A percentile compares a stretch with the other conserved stretches of the same genome.
phyloP scores from a whole-genome alignment of 1,284 basidiomycete genomes.

The Irpex sp. region DNA sequence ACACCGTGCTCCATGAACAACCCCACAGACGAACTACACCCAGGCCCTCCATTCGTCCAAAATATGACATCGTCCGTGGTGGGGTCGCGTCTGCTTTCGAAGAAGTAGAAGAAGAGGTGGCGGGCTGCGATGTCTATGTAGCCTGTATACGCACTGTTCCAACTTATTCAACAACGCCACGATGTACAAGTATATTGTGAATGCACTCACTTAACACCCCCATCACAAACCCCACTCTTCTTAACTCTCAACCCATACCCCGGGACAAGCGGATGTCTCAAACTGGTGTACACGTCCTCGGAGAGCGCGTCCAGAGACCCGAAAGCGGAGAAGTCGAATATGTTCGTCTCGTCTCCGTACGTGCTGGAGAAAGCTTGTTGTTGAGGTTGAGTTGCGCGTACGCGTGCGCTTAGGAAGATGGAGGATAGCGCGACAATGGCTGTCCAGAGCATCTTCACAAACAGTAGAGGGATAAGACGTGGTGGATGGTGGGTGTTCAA shows the following conservation, averaged over 20 bases:
- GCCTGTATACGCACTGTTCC: slow-evolving; percentile 36
- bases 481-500: too few relatives aligned
- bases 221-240: slow-evolving; percentile 27
- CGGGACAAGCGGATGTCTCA: slow-evolving; percentile 50
- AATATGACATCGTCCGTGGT: slow-evolving; percentile 32
- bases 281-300: slow-evolving; percentile 33
- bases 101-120: slow-evolving; percentile 82
- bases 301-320: slow-evolving; percentile 26
- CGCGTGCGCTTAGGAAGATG: too few relatives aligned
- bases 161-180: not conserved
- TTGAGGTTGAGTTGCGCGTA: too few relatives aligned
- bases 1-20: slow-evolving; percentile 63
- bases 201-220: slow-evolving; percentile 19
- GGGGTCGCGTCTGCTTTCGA: slow-evolving; percentile 41
- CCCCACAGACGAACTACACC: slow-evolving; percentile 49
- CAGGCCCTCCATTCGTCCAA: slow-evolving; percentile 39
- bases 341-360: not conserved
- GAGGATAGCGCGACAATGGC: too few relatives aligned
- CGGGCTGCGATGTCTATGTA: slow-evolving; percentile 67
- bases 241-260: slow-evolving; percentile 44
- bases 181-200: too few relatives aligned
- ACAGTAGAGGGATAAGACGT: too few relatives aligned
- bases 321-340: not conserved
- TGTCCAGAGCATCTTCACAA: too few relatives aligned
- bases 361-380: too few relatives aligned